Conservation (phyloP, 192 early-diverging fungal genomes). For the Backusella westeae region DNA sequence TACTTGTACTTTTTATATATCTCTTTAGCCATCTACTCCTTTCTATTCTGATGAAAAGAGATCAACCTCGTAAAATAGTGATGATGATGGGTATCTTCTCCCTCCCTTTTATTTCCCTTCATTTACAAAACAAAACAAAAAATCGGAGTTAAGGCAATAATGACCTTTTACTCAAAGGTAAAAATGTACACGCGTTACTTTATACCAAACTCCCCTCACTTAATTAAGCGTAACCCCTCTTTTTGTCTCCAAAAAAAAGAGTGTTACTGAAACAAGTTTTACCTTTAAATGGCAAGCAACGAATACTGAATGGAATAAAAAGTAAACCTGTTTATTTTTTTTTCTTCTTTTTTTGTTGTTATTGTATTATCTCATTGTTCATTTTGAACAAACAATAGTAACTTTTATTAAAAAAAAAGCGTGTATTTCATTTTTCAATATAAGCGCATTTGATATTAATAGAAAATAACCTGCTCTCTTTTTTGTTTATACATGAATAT, state of each 20-base stretch:
- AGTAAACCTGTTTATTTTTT: background rate
- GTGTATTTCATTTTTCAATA: background rate
- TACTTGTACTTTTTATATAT: background rate
- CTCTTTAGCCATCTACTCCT: background rate
- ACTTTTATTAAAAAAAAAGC: background rate
- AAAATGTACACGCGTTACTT: background rate
- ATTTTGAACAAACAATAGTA: background rate
- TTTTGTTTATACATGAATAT: background rate
- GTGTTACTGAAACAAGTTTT: constrained; percentile 1
- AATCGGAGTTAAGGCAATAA: background rate
- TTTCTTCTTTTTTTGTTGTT: background rate
- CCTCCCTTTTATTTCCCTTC: too few relatives aligned
- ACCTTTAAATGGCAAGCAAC: background rate
- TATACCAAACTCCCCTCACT: background rate
- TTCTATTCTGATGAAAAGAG: background rate
- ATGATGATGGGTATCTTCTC: background rate
- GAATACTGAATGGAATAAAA: background rate
- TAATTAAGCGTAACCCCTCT: constrained; percentile 1
- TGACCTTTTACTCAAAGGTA: background rate
- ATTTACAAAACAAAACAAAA: background rate
- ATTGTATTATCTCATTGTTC: background rate
- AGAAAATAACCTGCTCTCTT: background rate
- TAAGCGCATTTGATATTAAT: background rate
- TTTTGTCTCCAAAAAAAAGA: background rate
- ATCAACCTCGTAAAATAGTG: background rate